phyloP scores from a whole-genome alignment of 768 basidiomycete species.

The Hypholoma fasciculare region DNA sequence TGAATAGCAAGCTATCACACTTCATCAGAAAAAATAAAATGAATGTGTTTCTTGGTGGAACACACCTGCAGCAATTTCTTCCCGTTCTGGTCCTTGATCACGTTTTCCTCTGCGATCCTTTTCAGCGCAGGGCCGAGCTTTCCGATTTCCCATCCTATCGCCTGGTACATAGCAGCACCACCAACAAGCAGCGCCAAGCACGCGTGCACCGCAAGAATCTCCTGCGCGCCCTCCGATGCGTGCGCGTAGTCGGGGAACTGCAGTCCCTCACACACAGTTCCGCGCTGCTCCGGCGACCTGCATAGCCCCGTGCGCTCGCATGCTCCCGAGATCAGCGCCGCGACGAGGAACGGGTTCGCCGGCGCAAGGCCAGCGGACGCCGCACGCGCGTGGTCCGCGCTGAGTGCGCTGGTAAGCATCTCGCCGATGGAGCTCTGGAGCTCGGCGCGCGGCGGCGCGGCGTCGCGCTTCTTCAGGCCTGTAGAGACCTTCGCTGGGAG shows the following conservation, averaged over 20 bases:
- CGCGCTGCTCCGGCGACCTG: background rate
- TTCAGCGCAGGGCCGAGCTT: background rate
- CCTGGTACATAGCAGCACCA: background rate
- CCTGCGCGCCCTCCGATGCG: background rate
- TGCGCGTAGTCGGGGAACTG: background rate
- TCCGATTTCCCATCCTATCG: background rate
- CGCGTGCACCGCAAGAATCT: background rate
- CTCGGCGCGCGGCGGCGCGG: background rate
- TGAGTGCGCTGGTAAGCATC: background rate
- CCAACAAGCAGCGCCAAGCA: background rate
- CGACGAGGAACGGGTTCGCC: background rate
- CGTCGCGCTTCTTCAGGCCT: background rate
- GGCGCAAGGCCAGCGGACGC: background rate
- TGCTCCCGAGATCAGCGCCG: conserved; percentile 3
- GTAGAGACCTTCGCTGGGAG: background rate
- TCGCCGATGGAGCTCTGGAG: background rate
- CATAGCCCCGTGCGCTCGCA: conserved; percentile 3
- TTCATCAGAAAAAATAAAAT: background rate
- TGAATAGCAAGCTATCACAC: background rate
- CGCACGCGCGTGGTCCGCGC: background rate
- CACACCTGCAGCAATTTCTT: background rate
- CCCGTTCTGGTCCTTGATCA: background rate
- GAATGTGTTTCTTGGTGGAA: background rate
- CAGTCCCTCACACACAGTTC: background rate
- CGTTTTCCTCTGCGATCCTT: background rate